These are phyloP conservation scores for Tolypocladium paradoxum DNA, from an alignment of 2,329 filamentous ascomycete species.

Conservation along the genomic window DNA sequence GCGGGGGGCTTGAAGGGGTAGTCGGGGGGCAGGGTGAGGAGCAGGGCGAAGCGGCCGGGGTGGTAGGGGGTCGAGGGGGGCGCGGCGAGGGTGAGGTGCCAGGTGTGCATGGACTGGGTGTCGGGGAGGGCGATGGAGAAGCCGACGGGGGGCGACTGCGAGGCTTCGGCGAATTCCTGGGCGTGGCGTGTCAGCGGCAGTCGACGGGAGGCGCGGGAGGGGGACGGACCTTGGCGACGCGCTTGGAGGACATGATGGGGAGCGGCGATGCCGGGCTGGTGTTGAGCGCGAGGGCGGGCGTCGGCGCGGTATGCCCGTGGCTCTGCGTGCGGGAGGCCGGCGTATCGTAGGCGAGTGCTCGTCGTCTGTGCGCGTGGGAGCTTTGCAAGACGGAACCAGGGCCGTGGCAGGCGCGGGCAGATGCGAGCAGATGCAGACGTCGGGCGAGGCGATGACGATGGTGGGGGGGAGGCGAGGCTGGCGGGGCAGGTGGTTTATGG, in stretches of 20 bases:
- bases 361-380: no score
- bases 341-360: no score
- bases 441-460: not conserved
- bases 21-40: slow-evolving; percentile 61
- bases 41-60: slow-evolving; percentile 64
- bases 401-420: no score
- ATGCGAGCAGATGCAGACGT: no score
- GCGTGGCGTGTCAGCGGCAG: not conserved
- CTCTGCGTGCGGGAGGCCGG: no score
- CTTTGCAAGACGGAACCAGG: no score
- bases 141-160: slow-evolving; percentile 32
- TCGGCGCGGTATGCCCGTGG: no score
- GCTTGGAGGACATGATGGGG: slow-evolving; percentile 29
- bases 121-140: slow-evolving; percentile 35
- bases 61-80: slow-evolving; percentile 35
- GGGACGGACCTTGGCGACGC: slow-evolving; percentile 30
- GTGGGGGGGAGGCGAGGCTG: no score
- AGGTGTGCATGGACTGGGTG: slow-evolving; percentile 38
- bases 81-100: slow-evolving; percentile 38
- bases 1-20: slow-evolving; percentile 86
- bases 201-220: not conserved
- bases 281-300: not conserved
- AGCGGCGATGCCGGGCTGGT: not conserved
- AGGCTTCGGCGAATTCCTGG: slow-evolving; percentile 45
- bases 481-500: no score